Base-by-base conservation (phyloP, 2,329 filamentous ascomycete species). In the Penicillium sp. region DNA sequence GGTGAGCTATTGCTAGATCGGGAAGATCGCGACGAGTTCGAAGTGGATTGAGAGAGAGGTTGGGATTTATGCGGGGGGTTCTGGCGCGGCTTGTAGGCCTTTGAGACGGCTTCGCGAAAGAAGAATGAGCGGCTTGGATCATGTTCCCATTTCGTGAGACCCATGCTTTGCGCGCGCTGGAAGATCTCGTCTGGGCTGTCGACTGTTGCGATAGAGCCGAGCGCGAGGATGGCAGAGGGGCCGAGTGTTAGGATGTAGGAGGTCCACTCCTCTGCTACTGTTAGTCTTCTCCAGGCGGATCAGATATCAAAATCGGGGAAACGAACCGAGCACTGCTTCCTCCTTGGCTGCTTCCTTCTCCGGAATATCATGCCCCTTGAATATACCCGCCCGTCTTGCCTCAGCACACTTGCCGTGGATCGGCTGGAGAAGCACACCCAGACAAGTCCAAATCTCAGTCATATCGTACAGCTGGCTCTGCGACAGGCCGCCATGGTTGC, bases 391-490 rank as follows among this genome's bases (percentile, higher is more conserved):
- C 35, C 81, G 76, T 31, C 85, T 79, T 26, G 87, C 87, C 67
- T 87, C 82, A 23, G 78, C 76, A 30, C 82, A 82, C 56, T 83
- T 82, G 1, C 83, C 85, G 60, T 84, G 82, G 53, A 88, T 83
- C 9, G 81, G 81, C 56, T 85, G 82, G 3, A 89, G 73, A 7
- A 90, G 74, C 6, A 84, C 81, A 21, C 81, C 80, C 46, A 89
- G 71, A 67, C 86, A 88, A 9, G 83, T 86, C 87, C 87, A 89
- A 11, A 89, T 79, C 68, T 89, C 87, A 45, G 82, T 86, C 80
- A 89, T 87, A 69, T 89, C 86, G 65, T 87, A 88, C 9, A 89
- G 77, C 67, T 89, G 82, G 58, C 81, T 79, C 4, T 83, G 79
- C 7, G 79, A 81, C 46, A 89, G 76, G 0, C 86, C 86, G 13